phyloP scores from a whole-genome alignment of 1,284 basidiomycete genomes.

The Papiliotrema fonsecae region DNA sequence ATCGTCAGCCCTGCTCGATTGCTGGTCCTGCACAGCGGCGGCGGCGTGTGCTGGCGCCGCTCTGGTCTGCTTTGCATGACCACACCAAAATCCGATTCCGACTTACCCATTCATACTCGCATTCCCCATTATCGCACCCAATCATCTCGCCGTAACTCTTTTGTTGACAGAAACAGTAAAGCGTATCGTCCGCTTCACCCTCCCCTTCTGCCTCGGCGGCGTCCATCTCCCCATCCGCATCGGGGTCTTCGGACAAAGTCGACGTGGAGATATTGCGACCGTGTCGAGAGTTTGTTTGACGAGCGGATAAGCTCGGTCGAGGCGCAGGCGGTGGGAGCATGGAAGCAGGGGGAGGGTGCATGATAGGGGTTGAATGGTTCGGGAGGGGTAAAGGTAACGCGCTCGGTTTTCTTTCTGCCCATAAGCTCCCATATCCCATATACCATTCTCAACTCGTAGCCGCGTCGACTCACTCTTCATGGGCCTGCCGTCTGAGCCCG shows the following conservation, averaged over 20 bases:
- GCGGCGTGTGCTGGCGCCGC: no score
- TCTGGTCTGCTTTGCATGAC: not conserved
- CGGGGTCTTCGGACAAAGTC: conserved; percentile 14
- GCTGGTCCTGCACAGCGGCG: no score
- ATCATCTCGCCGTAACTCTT: conserved; percentile 86
- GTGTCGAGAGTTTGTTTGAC: conserved; percentile 7
- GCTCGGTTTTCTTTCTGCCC: conserved; percentile 27
- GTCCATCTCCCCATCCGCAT: conserved; percentile 26
- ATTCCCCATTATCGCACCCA: conserved; percentile 84
- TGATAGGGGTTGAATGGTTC: conserved; percentile 9
- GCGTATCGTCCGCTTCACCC: conserved; percentile 49
- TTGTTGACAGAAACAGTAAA: conserved; percentile 75
- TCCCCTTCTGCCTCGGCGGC: conserved; percentile 15
- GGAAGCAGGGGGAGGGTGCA: conserved; percentile 10
- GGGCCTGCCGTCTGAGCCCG: conserved; percentile 24
- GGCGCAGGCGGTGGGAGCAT: conserved; percentile 27
- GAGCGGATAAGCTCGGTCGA: conserved; percentile 13
- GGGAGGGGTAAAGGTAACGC: conserved; percentile 23
- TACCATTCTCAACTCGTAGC: not conserved
- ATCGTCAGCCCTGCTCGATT: no score
- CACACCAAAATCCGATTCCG: not conserved
- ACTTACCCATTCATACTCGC: conserved; percentile 91
- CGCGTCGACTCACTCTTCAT: conserved; percentile 24
- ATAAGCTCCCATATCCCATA: conserved; percentile 7
- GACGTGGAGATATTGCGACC: conserved; percentile 14